Base-by-base conservation (phyloP, 768 basidiomycete genomes). In the Daedalea quercina region DNA sequence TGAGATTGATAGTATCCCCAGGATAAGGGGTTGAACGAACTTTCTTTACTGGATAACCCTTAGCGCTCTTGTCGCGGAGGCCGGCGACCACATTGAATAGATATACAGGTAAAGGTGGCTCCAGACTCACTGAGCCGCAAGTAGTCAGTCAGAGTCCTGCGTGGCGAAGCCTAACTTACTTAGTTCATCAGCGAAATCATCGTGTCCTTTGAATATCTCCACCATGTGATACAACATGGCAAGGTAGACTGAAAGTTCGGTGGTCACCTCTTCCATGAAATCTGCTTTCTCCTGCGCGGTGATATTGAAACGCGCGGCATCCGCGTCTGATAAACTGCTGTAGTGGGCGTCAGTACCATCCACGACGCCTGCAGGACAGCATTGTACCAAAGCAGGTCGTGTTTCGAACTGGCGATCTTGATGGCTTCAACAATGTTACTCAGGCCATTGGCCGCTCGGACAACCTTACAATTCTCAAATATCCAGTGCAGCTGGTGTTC, bases 11-110 rank as follows among this genome's bases (percentile, higher is more conserved):
- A 28, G 22, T 4, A 31, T 13, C 9, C 11, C 34, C 51, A 44
- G 34, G 52, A 53, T 56, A 6, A 12, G 26, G 22, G 23, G 7
- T 45, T 4, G 44, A 11, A 45, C 48, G n/a, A 25, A 90, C 94
- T 80, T 97, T 97, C 73, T 98, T 99, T 61, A 96, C 89, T 0
- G 96, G 96, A 69, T 96, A 99, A 4, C 91, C 91, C 64, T 90
- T 94, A 1, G 92, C 88, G 63, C 87, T 89, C 71, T 93, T 92
- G 67, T 98, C 95, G 59, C 91, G 84, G 40, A 97, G 73, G 40
- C 85, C 84, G 22, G 92, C 85, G n/a, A 97, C 85, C 44, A 94
- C 79, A 50, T 87, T 86, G 73, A 96, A 91, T 17, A 98, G 74
- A 63, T 94, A 94, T 7, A 95, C 84, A 1, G 95, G 94, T 20